Evolutionary conservation across 2,329 filamentous ascomycete genomes (phyloP), one percentile per base, ranked within the genome.

Genomic region (Ambrosiella cleistominuta): DNA sequence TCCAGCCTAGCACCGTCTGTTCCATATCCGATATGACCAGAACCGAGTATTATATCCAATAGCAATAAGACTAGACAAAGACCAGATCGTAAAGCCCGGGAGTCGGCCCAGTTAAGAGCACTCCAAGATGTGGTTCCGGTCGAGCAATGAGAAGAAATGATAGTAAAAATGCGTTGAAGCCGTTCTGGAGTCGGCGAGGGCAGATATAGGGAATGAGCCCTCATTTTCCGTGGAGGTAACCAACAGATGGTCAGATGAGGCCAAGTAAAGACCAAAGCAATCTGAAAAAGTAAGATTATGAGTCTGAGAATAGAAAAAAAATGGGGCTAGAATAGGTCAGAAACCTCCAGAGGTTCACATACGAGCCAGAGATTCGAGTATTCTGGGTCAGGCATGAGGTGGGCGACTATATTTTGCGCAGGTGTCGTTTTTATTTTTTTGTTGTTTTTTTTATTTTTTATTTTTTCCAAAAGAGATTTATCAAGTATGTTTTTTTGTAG

Each of bases 91-190:
- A 2, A 42, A n/a, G 39, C 39, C 39, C 27, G 27, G 27, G 27
- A 27, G 27, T 27, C 27, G n/a, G 5, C 39, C 39, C 39, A 42
- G 39, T n/a, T n/a, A n/a, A n/a, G 39, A 11, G 6, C n/a, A 42
- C 27, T 27, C 27, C 27, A 27, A 27, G 27, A 7, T 42, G 39
- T 42, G n/a, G 39, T 12, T 2, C n/a, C 39, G 6, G 11, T 42
- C 39, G 19, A 51, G 19, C 47, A 51, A 36, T 51, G 19, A 51
- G 38, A 62, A 56, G 63, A 64, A 58, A 62, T 63, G 61, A 60
- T 58, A 61, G 62, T 17, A 62, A 54, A 63, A 64, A 57, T 60
- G 63, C 61, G 58, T 57, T 60, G 57, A 62, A 40, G 58, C 13
- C 50, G 45, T 39, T 40, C 62, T 60, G 59, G 62, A 59, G 44